Percentiles rank a stretch among this genome's conserved stretches.
Evolutionary conservation across 1,139 yeast species (phyloP).

Genomic region (Kodamaea sp.): DNA sequence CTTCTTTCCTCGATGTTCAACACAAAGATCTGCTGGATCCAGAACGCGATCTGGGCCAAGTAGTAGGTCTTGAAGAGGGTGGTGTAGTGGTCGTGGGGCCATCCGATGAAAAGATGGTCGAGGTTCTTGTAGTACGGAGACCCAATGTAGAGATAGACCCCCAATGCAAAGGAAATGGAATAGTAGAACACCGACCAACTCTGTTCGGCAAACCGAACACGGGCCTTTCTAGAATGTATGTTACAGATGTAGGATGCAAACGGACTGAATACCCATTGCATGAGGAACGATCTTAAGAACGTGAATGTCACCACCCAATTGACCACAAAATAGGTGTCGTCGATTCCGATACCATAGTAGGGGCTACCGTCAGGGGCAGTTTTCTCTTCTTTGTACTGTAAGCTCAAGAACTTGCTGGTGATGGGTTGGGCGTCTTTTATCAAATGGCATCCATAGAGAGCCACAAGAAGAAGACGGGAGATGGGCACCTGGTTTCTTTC

Average conservation of each 20-base stretch:
- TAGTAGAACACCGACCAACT: constrained; percentile 78
- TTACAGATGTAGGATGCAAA: constrained; percentile 48
- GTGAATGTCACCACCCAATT: constrained; percentile 59
- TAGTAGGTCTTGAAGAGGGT: constrained; percentile 66
- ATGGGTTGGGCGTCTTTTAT: constrained; percentile 22
- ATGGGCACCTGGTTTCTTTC: constrained; percentile 44
- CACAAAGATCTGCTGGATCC: constrained; percentile 81
- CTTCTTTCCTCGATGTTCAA: constrained; percentile 76
- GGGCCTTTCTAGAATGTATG: constrained; percentile 52
- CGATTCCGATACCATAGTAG: constrained; percentile 54
- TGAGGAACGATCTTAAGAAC: constrained; percentile 58
- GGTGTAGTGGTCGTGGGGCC: constrained; percentile 70
- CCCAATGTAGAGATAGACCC: constrained; percentile 55
- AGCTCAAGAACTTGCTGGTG: constrained; percentile 46
- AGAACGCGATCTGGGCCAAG: constrained; percentile 67
- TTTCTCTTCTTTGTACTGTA: constrained; percentile 41
- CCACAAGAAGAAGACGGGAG: constrained; percentile 30
- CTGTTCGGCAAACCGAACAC: constrained; percentile 80
- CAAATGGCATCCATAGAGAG: constrained; percentile 30
- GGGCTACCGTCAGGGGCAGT: constrained; percentile 1
- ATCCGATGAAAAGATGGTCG: constrained; percentile 62
- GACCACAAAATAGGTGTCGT: constrained; percentile 58
- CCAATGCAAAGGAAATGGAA: constrained; percentile 54
- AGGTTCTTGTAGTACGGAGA: constrained; percentile 63
- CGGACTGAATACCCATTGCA: constrained; percentile 62